Base-by-base conservation (phyloP, 352 stramenopile species). In the Phytopythium helicoides region DNA sequence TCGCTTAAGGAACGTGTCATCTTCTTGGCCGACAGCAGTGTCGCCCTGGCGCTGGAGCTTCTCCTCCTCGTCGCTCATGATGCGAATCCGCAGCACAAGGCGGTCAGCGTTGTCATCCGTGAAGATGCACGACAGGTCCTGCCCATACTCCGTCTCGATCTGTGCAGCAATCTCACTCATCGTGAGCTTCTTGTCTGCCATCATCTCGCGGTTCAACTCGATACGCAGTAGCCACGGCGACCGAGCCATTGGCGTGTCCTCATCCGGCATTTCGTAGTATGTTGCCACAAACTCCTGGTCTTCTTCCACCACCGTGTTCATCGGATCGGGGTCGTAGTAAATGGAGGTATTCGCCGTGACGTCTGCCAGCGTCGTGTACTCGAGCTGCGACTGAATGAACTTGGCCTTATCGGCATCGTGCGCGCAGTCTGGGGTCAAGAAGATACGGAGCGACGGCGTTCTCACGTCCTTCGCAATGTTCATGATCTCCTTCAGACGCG, bases 401-500 rank as follows among this genome's bases (percentile, higher is more conserved):
- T 93, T 92, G 16, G 82, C 87, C 48, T 88, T 91, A 52, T 92
- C 82, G 5, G 84, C 84, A 59, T 94, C 85, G 35, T 95, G 77
- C 3, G 77, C 80, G 49, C 87, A 93, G 52, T 97, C 90, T 26
- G 92, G 73, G 18, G 93, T 89, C 46, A 98, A 69, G 61, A 96
- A 98, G 45, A 99, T 97, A 54, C 95, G 97, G 33, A 99, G 68
- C 38, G 94, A 97, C 45, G 97, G 97, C 6, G 97, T 99, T 61
- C 98, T 97, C 28, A 98, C 93, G 34, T 97, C 96, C 75, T 99
- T 98, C 12, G 95, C 95, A 39, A 99, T 97, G 62, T 99, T 99
- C 67, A 99, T 98, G 59, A 99, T 98, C 85, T 99, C 97, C 76
- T 99, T 99, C 58, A 99, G 68, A 51, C 97, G 92, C 48, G 97